Evolutionary conservation across 352 stramenopile species (phyloP).

Genomic region (Aphanomyces euteiches): DNA sequence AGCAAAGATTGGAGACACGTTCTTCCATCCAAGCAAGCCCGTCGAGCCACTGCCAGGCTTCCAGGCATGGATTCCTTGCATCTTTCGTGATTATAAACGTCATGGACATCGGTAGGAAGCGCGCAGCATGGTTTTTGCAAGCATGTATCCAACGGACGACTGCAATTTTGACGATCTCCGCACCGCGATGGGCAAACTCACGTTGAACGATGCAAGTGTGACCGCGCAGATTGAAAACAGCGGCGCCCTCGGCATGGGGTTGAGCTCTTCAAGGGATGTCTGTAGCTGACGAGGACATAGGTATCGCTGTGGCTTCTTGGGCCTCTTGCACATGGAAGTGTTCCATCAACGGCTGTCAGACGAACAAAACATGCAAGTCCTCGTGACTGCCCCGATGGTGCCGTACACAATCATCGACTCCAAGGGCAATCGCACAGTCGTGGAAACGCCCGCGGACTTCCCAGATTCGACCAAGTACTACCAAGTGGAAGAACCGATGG

Average conservation of each 20-base stretch:
- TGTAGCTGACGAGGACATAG: background rate
- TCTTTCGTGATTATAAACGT: background rate
- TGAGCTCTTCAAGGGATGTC: constrained; percentile 35
- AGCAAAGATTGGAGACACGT: constrained; percentile 89
- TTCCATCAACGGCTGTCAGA: constrained; percentile 97
- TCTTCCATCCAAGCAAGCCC: constrained; percentile 60
- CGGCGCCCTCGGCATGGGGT: constrained; percentile 92
- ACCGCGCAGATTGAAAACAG: constrained; percentile 94
- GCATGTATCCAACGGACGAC: constrained; percentile 96
- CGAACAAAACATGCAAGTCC: constrained; percentile 96
- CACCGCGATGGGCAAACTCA: constrained; percentile 94
- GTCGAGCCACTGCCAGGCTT: constrained; percentile 73
- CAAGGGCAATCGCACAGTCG: constrained; percentile 39
- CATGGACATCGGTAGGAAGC: constrained; percentile 41
- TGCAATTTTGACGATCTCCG: constrained; percentile 95
- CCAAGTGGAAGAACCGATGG: constrained; percentile 93
- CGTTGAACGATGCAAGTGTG: constrained; percentile 97
- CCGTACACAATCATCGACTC: constrained; percentile 91
- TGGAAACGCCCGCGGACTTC: constrained; percentile 76
- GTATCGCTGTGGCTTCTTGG: constrained; percentile 93
- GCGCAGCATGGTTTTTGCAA: constrained; percentile 97
- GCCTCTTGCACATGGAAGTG: constrained; percentile 97
- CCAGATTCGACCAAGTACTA: constrained; percentile 83
- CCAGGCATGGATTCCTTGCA: constrained; percentile 34
- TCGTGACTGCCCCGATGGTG: constrained; percentile 98